Evolutionary conservation across 2,329 filamentous ascomycete species (phyloP).

Genomic region (Cordyceps pruinosa): DNA sequence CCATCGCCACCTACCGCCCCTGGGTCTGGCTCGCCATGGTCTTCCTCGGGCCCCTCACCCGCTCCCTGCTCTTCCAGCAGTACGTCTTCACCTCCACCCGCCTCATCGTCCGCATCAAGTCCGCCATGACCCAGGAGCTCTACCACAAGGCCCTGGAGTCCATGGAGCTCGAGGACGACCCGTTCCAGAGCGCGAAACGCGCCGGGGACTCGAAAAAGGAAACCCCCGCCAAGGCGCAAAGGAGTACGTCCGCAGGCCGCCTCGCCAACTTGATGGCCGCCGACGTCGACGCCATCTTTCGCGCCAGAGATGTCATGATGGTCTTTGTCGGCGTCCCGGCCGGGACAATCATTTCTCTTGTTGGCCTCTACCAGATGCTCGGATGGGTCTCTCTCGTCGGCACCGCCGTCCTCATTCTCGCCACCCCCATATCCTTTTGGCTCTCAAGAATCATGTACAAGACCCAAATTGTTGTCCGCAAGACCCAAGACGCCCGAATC

Average conservation of each 20-base stretch:
- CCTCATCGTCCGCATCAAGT: conserved; percentile 49
- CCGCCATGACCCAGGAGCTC: conserved; percentile 51
- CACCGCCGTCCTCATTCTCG: conserved; percentile 38
- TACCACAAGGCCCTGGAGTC: conserved; percentile 49
- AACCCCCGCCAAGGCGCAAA: conserved; percentile 23
- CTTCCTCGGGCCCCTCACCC: conserved; percentile 41
- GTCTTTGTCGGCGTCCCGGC: conserved; percentile 38
- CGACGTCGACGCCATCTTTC: conserved; percentile 49
- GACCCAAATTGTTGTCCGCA: conserved; percentile 45
- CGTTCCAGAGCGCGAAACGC: conserved; percentile 27
- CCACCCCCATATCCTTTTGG: conserved; percentile 43
- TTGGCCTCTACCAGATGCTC: conserved; percentile 48
- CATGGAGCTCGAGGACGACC: conserved; percentile 51
- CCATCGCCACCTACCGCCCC: conserved; percentile 38
- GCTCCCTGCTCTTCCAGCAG: conserved; percentile 47
- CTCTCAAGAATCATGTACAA: conserved; percentile 43
- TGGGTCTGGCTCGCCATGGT: conserved; percentile 48
- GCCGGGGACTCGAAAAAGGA: conserved; percentile 21
- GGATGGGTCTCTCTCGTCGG: conserved; percentile 51
- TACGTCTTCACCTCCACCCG: conserved; percentile 52
- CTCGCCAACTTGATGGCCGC: conserved; percentile 52
- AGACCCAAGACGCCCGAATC: conserved; percentile 49
- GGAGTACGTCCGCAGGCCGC: conserved; percentile 41
- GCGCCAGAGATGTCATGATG: conserved; percentile 44
- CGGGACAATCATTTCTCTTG: conserved; percentile 40